Conservation (phyloP, 495 filamentous ascomycete species). For the Evansstolkia leycettana region DNA sequence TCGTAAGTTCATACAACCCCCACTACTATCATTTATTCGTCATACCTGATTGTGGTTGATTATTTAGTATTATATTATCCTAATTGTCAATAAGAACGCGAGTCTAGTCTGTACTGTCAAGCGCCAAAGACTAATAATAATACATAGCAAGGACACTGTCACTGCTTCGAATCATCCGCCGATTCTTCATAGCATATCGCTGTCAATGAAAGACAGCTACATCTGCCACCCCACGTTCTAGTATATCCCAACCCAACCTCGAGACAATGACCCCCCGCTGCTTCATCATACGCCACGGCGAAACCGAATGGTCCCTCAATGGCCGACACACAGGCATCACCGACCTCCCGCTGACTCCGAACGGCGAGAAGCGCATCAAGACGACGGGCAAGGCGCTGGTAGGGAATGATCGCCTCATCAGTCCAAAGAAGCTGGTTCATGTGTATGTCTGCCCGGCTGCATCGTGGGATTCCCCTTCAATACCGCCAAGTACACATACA, state of each 20-base stretch:
- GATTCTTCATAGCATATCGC: no score
- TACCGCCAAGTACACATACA: no score
- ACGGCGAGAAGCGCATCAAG: constrained; percentile 73
- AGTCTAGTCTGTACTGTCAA: no score
- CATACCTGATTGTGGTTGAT: no score
- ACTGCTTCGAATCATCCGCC: no score
- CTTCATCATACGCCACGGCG: constrained; percentile 89
- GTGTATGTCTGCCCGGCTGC: constrained; percentile 43
- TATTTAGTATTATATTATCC: no score
- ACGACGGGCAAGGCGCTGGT: constrained; percentile 76
- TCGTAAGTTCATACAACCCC: no score
- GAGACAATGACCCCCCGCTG: constrained; percentile 57
- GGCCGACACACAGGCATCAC: constrained; percentile 81
- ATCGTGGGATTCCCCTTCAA: no score
- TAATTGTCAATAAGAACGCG: no score
- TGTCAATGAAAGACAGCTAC: not conserved
- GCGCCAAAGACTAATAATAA: no score
- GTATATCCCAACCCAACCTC: not conserved
- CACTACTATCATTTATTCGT: no score
- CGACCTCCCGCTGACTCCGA: constrained; percentile 75
- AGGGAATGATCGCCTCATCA: constrained; percentile 74
- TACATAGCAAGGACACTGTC: no score
- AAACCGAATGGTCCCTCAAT: constrained; percentile 95
- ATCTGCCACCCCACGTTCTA: not conserved
- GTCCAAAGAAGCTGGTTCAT: constrained; percentile 67